These are phyloP conservation scores for Syncephalastrum racemosum DNA, from an alignment of 371 early-diverging fungal genomes.

Conservation along the genomic window DNA sequence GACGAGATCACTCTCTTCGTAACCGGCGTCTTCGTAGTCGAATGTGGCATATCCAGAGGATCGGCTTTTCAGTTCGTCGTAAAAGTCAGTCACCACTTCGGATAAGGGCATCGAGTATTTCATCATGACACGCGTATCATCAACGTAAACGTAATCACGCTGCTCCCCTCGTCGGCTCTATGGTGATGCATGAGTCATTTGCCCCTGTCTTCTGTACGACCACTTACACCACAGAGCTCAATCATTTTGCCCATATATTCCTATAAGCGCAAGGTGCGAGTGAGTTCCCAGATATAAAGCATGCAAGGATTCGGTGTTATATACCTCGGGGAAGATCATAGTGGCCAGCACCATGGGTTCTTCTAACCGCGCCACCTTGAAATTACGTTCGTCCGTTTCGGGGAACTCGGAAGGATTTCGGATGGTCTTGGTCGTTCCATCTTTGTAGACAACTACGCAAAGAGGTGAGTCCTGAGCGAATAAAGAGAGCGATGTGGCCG, in stretches of 20 bases:
- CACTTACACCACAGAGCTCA: constrained; percentile 82
- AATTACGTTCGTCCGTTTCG: constrained; percentile 64
- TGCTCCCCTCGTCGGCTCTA: constrained; percentile 81
- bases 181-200: not conserved
- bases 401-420: constrained; percentile 95
- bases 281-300: no score
- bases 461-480: constrained; percentile 1
- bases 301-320: not conserved
- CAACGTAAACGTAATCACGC: constrained; percentile 81
- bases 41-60: constrained; percentile 95
- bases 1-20: constrained; percentile 85
- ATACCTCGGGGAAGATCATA: constrained; percentile 82
- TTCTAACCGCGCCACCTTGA: constrained; percentile 66
- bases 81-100: constrained; percentile 93
- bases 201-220: not conserved
- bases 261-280: constrained; percentile 2
- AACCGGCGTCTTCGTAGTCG: constrained; percentile 95
- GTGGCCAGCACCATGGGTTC: constrained; percentile 96
- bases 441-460: constrained; percentile 49
- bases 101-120: constrained; percentile 87
- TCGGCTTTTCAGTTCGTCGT: constrained; percentile 88
- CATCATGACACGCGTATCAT: constrained; percentile 86
- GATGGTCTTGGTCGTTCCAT: constrained; percentile 61
- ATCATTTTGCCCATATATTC: constrained; percentile 90
- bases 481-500: not conserved